phyloP scores from a whole-genome alignment of 78 protist genomes.

The Cavenderia fasciculata region DNA sequence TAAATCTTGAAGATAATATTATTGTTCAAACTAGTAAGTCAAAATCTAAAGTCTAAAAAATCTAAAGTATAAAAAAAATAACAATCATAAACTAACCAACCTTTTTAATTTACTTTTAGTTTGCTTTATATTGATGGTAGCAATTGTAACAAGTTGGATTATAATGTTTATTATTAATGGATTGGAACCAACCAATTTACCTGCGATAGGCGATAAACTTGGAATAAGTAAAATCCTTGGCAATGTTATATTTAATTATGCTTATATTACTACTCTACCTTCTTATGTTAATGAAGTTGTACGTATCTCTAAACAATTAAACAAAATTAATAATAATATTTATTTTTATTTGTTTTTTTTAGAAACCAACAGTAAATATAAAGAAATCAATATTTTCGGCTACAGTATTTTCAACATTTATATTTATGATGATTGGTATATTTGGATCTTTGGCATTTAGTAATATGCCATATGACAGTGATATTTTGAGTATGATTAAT shows the following conservation, averaged over 20 bases:
- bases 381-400: constrained; percentile 19
- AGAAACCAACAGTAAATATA: constrained; percentile 52
- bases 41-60: no score
- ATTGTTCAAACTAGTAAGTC: constrained; percentile 74
- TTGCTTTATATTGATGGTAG: constrained; percentile 40
- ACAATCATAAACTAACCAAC: no score
- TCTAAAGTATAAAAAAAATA: no score
- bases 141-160: constrained; percentile 19
- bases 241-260: constrained; percentile 72
- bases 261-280: constrained; percentile 69
- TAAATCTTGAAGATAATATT: constrained; percentile 75
- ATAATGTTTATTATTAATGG: constrained; percentile 42
- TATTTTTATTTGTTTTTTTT: not conserved
- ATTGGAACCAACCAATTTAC: constrained; percentile 23
- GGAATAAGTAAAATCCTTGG: constrained; percentile 64
- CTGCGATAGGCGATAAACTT: not conserved
- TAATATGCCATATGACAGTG: not conserved
- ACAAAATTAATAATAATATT: not conserved
- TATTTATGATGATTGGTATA: constrained; percentile 25
- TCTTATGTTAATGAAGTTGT: constrained; percentile 70
- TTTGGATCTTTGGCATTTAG: constrained; percentile 49
- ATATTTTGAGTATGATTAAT: constrained; percentile 46
- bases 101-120: no score
- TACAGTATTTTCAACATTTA: not conserved
- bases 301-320: not conserved